Percentiles rank a stretch among this genome's conserved stretches.
Evolutionary conservation across 2,329 filamentous ascomycete genomes (phyloP).

Genomic region (Ustilaginoidea virens): DNA sequence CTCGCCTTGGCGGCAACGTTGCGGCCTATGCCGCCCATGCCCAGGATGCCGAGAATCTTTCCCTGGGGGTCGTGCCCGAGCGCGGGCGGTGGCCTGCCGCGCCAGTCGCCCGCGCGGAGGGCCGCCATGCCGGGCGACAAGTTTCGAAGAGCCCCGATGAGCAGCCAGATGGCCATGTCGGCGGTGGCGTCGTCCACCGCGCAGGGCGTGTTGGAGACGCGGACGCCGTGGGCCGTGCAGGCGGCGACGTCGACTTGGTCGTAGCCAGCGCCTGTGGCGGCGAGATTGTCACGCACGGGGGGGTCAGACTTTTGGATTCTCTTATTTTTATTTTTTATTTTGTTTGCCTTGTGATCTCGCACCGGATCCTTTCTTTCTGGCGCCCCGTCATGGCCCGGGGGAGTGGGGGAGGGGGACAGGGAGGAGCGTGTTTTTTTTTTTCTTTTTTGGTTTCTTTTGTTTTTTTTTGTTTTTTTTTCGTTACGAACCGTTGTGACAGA

Average conservation of each 20-base stretch:
- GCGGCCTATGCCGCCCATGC: constrained; percentile 74
- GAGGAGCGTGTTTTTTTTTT: no score
- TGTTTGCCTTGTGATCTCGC: no score
- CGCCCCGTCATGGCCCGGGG: not conserved
- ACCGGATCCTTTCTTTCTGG: not conserved
- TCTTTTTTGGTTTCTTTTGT: no score
- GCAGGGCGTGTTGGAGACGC: constrained; percentile 67
- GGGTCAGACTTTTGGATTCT: no score
- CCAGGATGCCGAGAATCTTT: constrained; percentile 65
- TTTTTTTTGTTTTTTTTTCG: no score
- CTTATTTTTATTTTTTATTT: no score
- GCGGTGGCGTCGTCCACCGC: constrained; percentile 74
- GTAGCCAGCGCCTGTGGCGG: constrained; percentile 55
- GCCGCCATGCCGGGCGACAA: constrained; percentile 51
- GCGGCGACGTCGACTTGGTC: constrained; percentile 64
- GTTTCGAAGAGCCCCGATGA: constrained; percentile 64
- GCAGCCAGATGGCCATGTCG: constrained; percentile 65
- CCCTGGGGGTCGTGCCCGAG: constrained; percentile 65
- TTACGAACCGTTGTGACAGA: constrained; percentile 42
- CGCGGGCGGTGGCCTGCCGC: constrained; percentile 38
- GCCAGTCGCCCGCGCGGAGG: constrained; percentile 53
- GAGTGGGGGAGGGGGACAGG: not conserved
- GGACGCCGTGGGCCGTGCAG: constrained; percentile 50
- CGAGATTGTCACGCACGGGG: not conserved
- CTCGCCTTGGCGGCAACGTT: constrained; percentile 61